A percentile compares a stretch with the other conserved stretches of the same genome.
These are phyloP conservation scores for Laguncularia racemosa DNA, from an alignment of 345 rosid genomes.

Conservation along the genomic window DNA sequence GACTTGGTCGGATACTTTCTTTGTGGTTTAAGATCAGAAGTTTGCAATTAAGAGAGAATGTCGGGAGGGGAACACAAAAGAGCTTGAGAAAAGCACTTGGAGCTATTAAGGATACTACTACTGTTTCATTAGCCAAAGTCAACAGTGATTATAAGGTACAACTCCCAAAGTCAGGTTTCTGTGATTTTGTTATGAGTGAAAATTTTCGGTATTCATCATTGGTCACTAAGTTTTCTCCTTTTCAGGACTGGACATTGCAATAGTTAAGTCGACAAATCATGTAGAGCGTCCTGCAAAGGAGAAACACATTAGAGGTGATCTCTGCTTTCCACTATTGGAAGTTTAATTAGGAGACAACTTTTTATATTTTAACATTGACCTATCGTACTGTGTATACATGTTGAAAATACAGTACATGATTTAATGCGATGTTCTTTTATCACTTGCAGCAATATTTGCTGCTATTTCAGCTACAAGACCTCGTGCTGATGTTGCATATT, in stretches of 20 bases:
- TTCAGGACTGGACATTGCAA: conserved; percentile 93
- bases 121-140: conserved; percentile 97
- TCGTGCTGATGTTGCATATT: conserved; percentile 97
- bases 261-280: conserved; percentile 95
- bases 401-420: background rate
- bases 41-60: conserved; percentile 43
- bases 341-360: too few relatives aligned
- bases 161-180: background rate
- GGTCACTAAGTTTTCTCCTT: background rate
- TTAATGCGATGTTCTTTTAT: background rate
- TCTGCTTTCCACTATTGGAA: background rate
- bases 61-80: conserved; percentile 80
- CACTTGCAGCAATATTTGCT: conserved; percentile 69
- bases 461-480: conserved; percentile 97
- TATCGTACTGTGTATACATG: background rate
- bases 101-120: conserved; percentile 91
- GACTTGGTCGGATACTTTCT: background rate
- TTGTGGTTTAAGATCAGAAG: conserved; percentile 13
- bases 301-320: conserved; percentile 71
- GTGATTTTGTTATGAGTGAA: conserved; percentile 9
- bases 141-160: conserved; percentile 91
- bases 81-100: conserved; percentile 94
- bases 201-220: conserved; percentile 1
- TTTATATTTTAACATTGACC: too few relatives aligned
- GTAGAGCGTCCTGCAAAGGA: conserved; percentile 89